Evolutionary conservation across 2,329 filamentous ascomycete genomes (phyloP).

Genomic region (Scedosporium minutisporum): DNA sequence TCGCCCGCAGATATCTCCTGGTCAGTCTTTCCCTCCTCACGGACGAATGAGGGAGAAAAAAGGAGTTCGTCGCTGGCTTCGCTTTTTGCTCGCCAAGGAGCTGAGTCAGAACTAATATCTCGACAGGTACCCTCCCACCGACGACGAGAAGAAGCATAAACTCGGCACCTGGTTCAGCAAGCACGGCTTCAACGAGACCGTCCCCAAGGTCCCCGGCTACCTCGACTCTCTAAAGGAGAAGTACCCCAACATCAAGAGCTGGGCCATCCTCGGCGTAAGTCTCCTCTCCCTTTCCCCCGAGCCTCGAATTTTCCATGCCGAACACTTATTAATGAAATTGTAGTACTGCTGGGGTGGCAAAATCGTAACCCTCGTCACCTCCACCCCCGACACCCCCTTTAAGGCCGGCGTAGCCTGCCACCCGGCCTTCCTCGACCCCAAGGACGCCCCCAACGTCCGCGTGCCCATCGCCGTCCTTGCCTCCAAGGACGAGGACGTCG

Average conservation of each 20-base stretch:
- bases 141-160: slow-evolving; percentile 50
- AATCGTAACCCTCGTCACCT: slow-evolving; percentile 43
- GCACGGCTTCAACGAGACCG: slow-evolving; percentile 36
- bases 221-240: slow-evolving; percentile 41
- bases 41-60: neutral
- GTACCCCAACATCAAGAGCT: slow-evolving; percentile 45
- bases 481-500: slow-evolving; percentile 52
- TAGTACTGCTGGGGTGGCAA: slow-evolving; percentile 65
- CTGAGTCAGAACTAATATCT: too few relatives aligned
- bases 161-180: slow-evolving; percentile 49
- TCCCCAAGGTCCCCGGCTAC: slow-evolving; percentile 42
- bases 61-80: neutral
- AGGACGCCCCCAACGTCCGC: slow-evolving; percentile 49
- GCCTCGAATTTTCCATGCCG: neutral
- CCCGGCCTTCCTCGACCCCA: slow-evolving; percentile 54
- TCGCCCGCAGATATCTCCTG: slow-evolving; percentile 48
- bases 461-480: slow-evolving; percentile 55
- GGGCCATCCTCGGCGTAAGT: slow-evolving; percentile 51
- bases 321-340: slow-evolving; percentile 1
- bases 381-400: slow-evolving; percentile 45
- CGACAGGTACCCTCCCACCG: slow-evolving; percentile 51
- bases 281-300: neutral
- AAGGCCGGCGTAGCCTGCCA: slow-evolving; percentile 41
- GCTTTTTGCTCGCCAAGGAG: too few relatives aligned
- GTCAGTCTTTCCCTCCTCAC: slow-evolving; percentile 18